Evolutionary conservation across 352 stramenopile genomes (phyloP), one percentile per base, ranked within the genome.

Genomic region (Nothophytophthora sp.): DNA sequence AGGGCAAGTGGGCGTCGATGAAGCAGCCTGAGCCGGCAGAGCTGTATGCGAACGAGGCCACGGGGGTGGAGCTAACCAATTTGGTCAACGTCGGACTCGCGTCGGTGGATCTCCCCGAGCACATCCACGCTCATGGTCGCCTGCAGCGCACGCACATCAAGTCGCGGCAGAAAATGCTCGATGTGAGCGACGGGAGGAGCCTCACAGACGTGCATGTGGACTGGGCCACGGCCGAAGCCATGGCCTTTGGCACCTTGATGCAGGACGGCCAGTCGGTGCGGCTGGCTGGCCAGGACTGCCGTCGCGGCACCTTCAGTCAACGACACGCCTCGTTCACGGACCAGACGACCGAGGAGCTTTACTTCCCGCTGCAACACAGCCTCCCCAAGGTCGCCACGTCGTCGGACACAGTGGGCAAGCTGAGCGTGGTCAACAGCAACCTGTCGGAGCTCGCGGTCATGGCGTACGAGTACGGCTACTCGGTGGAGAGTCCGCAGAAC

Each of bases 391-490:
- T 90, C 35, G 51, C 62, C 0, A 70, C 63, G 29, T 63, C 44
- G 20, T 60, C 50, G 2, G 37, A 66, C 20, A 63, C 63, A 10
- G 44, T 72, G 37, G 76, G 73, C 2, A 69, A 72, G 33, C 70
- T 90, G 24, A 73, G 63, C 20, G 80, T 93, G 11, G 61, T 90
- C 27, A 92, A 92, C 68, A 92, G 80, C 44, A 86, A 92, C 62
- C 39, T 96, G 29, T 93, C 81, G 11, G 88, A 97, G 49, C 68
- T 96, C 39, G 88, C 78, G 11, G 88, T 95, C 48, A 90, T 97
- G 75, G 88, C 57, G 0, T 97, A 92, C 39, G 88, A 97, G 59
- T 94, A 95, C 47, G 88, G 88, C 13, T 97, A 97, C 67, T 94
- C 80, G 24, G 86, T 89, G 53, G 86, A 96, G 48, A 81, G 86